Base-by-base conservation (phyloP, 1,284 basidiomycete genomes). In the Fomitopsis pinicola region DNA sequence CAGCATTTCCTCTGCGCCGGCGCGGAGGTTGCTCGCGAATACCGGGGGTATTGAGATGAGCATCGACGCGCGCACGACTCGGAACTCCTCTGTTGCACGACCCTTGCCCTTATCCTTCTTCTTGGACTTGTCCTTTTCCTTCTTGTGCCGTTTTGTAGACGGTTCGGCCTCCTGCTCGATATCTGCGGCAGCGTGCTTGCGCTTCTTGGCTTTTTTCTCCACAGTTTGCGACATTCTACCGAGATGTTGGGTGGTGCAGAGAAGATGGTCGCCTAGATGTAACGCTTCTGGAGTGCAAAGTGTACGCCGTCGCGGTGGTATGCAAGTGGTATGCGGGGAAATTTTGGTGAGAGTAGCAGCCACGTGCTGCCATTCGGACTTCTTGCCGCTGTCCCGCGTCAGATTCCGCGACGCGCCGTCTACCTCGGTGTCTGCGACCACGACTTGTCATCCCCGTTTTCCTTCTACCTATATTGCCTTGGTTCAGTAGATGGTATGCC, bases 1-100 rank as follows among this genome's bases (percentile, higher is more conserved):
- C 33, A 98, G 77, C 82, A 94, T 88, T 75, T 98, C 94, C 68
- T 89, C 84, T 14, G 88, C 92, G 10, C 95, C 95, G 48, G 76
- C 78, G 33, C 82, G 78, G 52, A 87, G 84, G 75, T 90, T 84
- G 55, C 77, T 82, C 9, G 91, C 83, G 74, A 93, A 97, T 59
- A 90, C 81, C 1, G 95, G 95, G 26, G 95, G 85, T 22, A 97
- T 82, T n/a, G 92, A 89, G 42, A 97, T 76, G 22, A 82, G 77
- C 66, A 95, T 81, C 17, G 85, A 83, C 17, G 91, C 84, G 26
- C 78, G 80, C 64, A 92, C 79, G 55, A 87, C 76, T 64, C 83
- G 80, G 72, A 95, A 96, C 69, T 91, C 63, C 55, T 70, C 67
- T 61, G 64, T 64, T 19, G 69, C 72, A 59, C 76, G 78, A 12